Evolutionary conservation across 2,329 filamentous ascomycete genomes (phyloP), one percentile per base, ranked within the genome.

Genomic region (Fusarium sp.): DNA sequence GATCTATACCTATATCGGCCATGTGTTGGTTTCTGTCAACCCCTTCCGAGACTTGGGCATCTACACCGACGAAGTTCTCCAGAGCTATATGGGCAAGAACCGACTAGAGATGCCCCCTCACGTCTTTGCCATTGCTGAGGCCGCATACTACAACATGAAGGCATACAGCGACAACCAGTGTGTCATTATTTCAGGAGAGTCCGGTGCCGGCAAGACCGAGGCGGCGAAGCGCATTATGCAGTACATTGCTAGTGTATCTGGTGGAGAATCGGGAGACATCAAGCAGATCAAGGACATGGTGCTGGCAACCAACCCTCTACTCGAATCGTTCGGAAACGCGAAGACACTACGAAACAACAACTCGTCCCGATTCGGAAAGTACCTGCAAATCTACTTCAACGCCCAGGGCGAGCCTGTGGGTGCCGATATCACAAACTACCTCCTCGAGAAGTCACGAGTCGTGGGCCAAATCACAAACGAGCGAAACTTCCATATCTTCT

Each of bases 211-310:
- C 80, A 99, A 99, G 86, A 99, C 96, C 16, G 96, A 99, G 82
- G 96, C 96, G 7, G 96, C 96, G 65, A 98, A 99, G 87, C 92
- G 95, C 75, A 92, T 99, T 77, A 99, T 99, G 95, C 96, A 99
- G 83, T 99, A 99, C 82, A 98, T 99, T 80, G 96, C 96, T 72
- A 98, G 91, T 79, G 95, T 98, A 11, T 98, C 96, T 3, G 94
- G 94, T 43, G 93, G 94, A 69, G 84, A 85, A 72, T 90, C 93
- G 73, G 92, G 92, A 62, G 93, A 94, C 55, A 98, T 98, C 78
- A 92, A 98, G 82, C 89, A 97, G 81, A 97, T 96, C 80, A 99
- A 98, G 85, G 94, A 99, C 82, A 99, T 98, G 95, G 95, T 98
- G 81, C 88, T 98, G 82, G 96, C 96, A 78, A 99, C 96, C 64